Evolutionary conservation across 768 basidiomycete species (phyloP), one percentile per base, ranked within the genome.

Genomic region (Austroboletus festivus): DNA sequence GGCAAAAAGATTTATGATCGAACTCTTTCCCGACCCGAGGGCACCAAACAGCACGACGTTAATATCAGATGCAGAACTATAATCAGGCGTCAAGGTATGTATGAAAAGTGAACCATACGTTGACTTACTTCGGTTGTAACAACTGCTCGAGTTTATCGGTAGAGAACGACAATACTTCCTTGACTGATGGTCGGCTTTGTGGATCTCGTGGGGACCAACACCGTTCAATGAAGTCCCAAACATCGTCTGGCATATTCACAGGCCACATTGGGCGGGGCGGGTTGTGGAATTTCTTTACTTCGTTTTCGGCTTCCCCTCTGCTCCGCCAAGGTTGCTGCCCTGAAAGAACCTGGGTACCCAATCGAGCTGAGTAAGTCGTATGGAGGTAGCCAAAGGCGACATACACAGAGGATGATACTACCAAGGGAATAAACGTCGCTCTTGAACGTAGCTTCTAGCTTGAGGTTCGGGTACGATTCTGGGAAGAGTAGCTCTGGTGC

Each of bases 11-110:
- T 61, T 61, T 38, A 60, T 39, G 18, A 60, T 26, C 0, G 59
- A 60, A 22, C 59, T 60, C 39, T 58, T 60, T 3, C 59, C 56
- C 10, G 45, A 46, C 3, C 59, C 59, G 19, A 37, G 30, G 28
- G 47, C 20, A 31, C 59, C 59, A 9, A 61, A 48, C 8, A 60
- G 19, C 3, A 61, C 47, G 4, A 58, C 48, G 1, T 58, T 51
- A 41, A 47, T 51, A 9, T 18, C 28, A 11, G 50, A 33, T 1
- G 0, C 18, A 34, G 19, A 23, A 30, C 51, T 52, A 20, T 2
- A 2, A 33, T 11, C 1, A n/a, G n/a, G 18, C 13, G 37, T 51
- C 37, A 52, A 30, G 5, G 10, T 0, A 1, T 21, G 5, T 0
- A 1, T 21, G 5, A 16, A 5, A 33, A 43, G 4, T 16, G 23